These are phyloP conservation scores for Aspergillus nidulans DNA, from an alignment of 495 filamentous ascomycete species.

Conservation along the genomic window DNA sequence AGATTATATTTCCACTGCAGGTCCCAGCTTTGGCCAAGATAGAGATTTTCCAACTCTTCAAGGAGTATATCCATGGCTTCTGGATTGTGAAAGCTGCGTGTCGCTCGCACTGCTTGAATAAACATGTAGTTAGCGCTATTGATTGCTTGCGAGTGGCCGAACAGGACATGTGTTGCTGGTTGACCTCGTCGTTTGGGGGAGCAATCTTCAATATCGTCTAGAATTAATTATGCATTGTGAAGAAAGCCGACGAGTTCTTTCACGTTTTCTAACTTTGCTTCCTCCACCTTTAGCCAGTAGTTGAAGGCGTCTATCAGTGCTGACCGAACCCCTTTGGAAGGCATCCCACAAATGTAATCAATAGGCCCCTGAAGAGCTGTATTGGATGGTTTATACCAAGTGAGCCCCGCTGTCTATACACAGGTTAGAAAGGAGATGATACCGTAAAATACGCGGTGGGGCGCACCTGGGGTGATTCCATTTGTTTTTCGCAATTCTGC, in stretches of 20 bases:
- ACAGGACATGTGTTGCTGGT: conserved; percentile 83
- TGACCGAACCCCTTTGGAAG: conserved; percentile 77
- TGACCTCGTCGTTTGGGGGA: conserved; percentile 72
- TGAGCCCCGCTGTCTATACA: no score
- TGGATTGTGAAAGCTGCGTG: conserved; percentile 60
- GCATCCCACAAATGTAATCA: conserved; percentile 66
- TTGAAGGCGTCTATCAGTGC: conserved; percentile 80
- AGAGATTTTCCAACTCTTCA: background rate
- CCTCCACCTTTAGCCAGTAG: conserved; percentile 70
- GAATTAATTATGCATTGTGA: conserved; percentile 52
- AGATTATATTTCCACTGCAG: background rate
- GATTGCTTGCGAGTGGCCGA: conserved; percentile 85
- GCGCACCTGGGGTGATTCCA: no score
- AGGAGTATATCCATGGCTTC: background rate
- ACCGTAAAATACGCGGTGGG: no score
- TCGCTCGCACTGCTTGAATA: conserved; percentile 66
- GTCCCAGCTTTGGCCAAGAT: background rate
- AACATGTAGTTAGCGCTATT: conserved; percentile 91
- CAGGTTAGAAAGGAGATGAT: no score
- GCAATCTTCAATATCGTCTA: conserved; percentile 77
- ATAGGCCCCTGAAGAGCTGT: no score
- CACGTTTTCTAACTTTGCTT: conserved; percentile 65
- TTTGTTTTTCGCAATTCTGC: no score
- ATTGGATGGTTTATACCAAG: no score
- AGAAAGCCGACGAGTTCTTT: conserved; percentile 77